phyloP scores from a whole-genome alignment of 2,329 filamentous ascomycete species.

The Cladobotryum mycophilum region DNA sequence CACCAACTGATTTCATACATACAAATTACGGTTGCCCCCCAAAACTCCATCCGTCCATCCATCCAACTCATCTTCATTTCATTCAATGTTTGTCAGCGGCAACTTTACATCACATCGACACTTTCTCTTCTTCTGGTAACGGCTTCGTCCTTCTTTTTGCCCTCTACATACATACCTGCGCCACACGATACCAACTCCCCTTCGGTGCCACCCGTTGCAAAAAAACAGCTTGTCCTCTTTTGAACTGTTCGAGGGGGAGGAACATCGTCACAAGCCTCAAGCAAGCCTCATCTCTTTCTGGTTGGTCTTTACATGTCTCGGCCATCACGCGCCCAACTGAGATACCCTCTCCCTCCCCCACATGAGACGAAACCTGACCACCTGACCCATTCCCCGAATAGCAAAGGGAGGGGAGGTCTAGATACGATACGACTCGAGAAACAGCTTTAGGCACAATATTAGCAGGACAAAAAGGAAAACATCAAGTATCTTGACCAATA shows the following conservation, averaged over 20 bases:
- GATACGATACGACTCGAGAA: too few relatives aligned
- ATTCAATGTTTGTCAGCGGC: too few relatives aligned
- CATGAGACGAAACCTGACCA: slow-evolving; percentile 3
- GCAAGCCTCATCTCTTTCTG: not conserved
- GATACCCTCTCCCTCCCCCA: slow-evolving; percentile 5
- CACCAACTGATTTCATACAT: slow-evolving; percentile 5
- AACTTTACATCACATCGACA: too few relatives aligned
- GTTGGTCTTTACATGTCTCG: slow-evolving; percentile 15
- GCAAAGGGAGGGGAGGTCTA: too few relatives aligned
- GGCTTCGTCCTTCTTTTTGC: too few relatives aligned
- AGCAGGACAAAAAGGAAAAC: too few relatives aligned
- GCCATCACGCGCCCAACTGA: slow-evolving; percentile 15
- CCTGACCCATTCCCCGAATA: slow-evolving; percentile 5
- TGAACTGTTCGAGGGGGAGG: not conserved
- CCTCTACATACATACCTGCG: not conserved
- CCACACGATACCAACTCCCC: not conserved
- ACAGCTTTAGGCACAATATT: too few relatives aligned
- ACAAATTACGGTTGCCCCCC: not conserved
- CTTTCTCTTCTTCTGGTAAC: too few relatives aligned
- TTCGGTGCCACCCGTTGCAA: too few relatives aligned
- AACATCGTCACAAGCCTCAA: slow-evolving; percentile 4
- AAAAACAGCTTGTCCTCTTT: not conserved
- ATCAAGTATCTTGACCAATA: too few relatives aligned
- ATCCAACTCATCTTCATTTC: too few relatives aligned
- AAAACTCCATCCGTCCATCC: too few relatives aligned